Percentiles rank a stretch among this genome's conserved stretches.
Evolutionary conservation across 2,329 filamentous ascomycete genomes (phyloP).

Genomic region (Penicillium sp.): DNA sequence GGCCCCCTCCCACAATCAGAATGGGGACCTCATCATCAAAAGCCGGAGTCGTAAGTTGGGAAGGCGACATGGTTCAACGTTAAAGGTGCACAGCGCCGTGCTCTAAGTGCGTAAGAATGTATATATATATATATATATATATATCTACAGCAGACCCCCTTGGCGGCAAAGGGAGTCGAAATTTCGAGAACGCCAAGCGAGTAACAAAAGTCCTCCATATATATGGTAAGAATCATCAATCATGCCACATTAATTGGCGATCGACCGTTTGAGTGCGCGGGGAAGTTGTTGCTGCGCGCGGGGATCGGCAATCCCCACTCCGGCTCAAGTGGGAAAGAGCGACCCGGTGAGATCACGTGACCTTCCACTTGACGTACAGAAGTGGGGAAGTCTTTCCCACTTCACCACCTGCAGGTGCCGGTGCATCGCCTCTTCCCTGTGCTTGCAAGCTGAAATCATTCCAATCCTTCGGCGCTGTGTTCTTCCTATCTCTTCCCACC

Average conservation of each 20-base stretch:
- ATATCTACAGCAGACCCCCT: not conserved
- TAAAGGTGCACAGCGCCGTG: too few species aligned
- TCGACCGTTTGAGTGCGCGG: too few species aligned
- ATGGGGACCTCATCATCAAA: constrained; percentile 13
- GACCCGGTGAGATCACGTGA: too few species aligned
- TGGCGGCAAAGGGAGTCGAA: too few species aligned
- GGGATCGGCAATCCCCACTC: not conserved
- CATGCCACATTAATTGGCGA: too few species aligned
- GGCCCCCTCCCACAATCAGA: constrained; percentile 43
- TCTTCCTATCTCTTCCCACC: not conserved
- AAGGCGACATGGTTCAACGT: not conserved
- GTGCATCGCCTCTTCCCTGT: too few species aligned
- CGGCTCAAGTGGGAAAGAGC: not conserved
- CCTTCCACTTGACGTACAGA: not conserved
- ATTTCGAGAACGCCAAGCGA: too few species aligned
- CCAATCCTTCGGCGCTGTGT: not conserved
- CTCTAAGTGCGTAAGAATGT: not conserved
- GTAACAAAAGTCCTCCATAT: too few species aligned
- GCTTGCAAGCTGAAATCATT: not conserved
- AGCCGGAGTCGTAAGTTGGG: not conserved
- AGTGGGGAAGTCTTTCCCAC: not conserved
- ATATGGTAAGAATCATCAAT: too few species aligned
- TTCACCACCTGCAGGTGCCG: not conserved
- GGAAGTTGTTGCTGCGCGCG: too few species aligned
- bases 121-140: not conserved